Evolutionary conservation across 495 filamentous ascomycete genomes (phyloP).

Genomic region (Amphirosellinia nigrospora): DNA sequence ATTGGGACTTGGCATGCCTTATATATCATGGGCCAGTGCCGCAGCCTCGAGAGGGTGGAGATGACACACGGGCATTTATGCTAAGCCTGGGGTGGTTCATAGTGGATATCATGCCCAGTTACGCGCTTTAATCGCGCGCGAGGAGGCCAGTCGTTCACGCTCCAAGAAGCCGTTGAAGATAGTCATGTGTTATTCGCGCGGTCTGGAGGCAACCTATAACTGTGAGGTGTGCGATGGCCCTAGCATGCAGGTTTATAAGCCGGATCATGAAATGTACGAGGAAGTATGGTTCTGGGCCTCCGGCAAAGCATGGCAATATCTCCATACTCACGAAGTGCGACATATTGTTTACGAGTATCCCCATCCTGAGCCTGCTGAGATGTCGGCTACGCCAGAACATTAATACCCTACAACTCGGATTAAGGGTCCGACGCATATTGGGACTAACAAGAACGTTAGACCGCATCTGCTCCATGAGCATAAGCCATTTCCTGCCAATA

Average conservation of each 20-base stretch:
- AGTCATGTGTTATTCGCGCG: slow-evolving; percentile 14
- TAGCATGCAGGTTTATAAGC: background rate
- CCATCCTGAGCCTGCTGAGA: background rate
- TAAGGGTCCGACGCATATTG: background rate
- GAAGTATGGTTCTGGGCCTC: slow-evolving; percentile 13
- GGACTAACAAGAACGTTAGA: background rate
- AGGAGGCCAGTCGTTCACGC: background rate
- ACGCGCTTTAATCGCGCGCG: background rate
- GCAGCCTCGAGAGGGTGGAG: slow-evolving; percentile 4
- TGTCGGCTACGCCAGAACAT: background rate
- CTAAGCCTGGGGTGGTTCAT: background rate
- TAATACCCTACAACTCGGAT: background rate
- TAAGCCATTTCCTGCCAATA: background rate
- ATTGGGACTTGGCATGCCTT: slow-evolving; percentile 5
- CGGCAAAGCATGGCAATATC: slow-evolving; percentile 6
- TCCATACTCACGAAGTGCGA: slow-evolving; percentile 1
- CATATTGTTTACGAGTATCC: slow-evolving; percentile 22
- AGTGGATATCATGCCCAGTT: background rate
- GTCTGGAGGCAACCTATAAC: background rate
- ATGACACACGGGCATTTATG: slow-evolving; percentile 7
- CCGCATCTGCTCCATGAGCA: background rate
- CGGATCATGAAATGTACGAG: background rate
- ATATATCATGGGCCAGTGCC: slow-evolving; percentile 6
- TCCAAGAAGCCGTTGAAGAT: slow-evolving; percentile 19
- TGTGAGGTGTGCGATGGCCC: slow-evolving; percentile 7